phyloP scores from a whole-genome alignment of 306 rosid genomes.

The Inga oerstediana region DNA sequence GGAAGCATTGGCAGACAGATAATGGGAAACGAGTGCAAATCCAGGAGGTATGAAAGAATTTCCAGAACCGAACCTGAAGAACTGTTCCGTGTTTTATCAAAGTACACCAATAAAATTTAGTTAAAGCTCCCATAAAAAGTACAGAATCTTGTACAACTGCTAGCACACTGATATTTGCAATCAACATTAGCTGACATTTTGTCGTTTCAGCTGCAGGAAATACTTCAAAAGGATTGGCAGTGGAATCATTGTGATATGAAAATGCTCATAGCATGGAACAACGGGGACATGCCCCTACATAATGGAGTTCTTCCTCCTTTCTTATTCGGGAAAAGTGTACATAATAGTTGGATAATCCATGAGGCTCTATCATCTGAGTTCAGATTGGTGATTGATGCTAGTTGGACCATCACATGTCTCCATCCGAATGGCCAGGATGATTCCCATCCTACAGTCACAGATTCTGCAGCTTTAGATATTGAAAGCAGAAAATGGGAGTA shows the following conservation, averaged over 20 bases:
- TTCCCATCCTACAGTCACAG: slow-evolving; percentile 33
- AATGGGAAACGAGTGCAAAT: slow-evolving; percentile 44
- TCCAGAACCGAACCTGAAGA: slow-evolving; percentile 25
- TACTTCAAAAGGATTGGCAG: slow-evolving; percentile 43
- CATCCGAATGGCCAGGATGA: slow-evolving; percentile 45
- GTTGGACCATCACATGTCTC: slow-evolving; percentile 70
- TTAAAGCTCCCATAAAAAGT: slow-evolving; percentile 2
- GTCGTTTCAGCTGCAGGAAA: slow-evolving; percentile 66
- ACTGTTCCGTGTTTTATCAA: not conserved
- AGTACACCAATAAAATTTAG: not conserved
- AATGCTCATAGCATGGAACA: slow-evolving; percentile 86
- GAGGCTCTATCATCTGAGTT: slow-evolving; percentile 79
- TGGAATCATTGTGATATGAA: slow-evolving; percentile 56
- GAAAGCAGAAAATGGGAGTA: slow-evolving; percentile 78
- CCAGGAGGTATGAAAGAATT: slow-evolving; percentile 60
- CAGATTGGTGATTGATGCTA: slow-evolving; percentile 87
- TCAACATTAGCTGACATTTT: slow-evolving; percentile 30
- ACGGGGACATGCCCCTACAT: slow-evolving; percentile 65
- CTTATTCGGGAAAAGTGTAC: slow-evolving; percentile 73
- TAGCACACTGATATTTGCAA: not conserved
- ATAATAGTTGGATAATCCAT: slow-evolving; percentile 76
- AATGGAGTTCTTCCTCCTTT: slow-evolving; percentile 94
- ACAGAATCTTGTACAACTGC: not conserved
- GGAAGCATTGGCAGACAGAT: slow-evolving; percentile 51
- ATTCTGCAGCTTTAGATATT: slow-evolving; percentile 38